These are phyloP conservation scores for Hyphodiscus hymeniophilus DNA, from an alignment of 495 filamentous ascomycete species.

Conservation along the genomic window DNA sequence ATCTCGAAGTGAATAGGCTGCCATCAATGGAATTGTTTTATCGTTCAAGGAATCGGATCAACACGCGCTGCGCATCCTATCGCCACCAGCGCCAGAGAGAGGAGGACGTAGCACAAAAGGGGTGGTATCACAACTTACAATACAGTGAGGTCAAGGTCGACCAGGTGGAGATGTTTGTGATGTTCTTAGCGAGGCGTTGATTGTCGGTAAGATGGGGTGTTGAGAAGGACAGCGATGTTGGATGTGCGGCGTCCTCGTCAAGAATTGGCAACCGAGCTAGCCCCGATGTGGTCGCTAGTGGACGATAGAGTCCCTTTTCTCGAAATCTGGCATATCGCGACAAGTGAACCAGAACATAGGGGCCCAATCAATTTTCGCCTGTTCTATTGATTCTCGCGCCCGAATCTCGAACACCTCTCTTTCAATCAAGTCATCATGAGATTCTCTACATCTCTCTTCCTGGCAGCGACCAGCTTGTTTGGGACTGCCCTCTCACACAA, in stretches of 20 bases:
- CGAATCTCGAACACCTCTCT: not conserved
- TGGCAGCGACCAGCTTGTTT: slow-evolving; percentile 55
- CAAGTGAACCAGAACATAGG: too few relatives aligned
- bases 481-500: slow-evolving; percentile 70
- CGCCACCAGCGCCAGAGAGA: slow-evolving; percentile 5
- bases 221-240: slow-evolving; percentile 14
- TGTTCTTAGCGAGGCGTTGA: slow-evolving; percentile 20
- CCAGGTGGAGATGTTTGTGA: slow-evolving; percentile 21
- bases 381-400: not conserved
- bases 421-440: slow-evolving; percentile 35
- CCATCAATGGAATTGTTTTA: slow-evolving; percentile 11
- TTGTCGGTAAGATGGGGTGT: slow-evolving; percentile 19
- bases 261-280: not conserved
- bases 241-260: slow-evolving; percentile 3
- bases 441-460: slow-evolving; percentile 48
- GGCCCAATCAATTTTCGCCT: too few relatives aligned
- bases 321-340: slow-evolving; percentile 1
- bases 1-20: slow-evolving; percentile 15
- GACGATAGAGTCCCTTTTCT: slow-evolving; percentile 6
- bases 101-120: not conserved
- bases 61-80: slow-evolving; percentile 19
- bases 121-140: slow-evolving; percentile 15
- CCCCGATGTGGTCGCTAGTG: not conserved
- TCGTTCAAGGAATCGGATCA: slow-evolving; percentile 5
- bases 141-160: slow-evolving; percentile 13